These are phyloP conservation scores for Plectranthus barbatus DNA, from an alignment of 257 asterid species.

Conservation along the genomic window DNA sequence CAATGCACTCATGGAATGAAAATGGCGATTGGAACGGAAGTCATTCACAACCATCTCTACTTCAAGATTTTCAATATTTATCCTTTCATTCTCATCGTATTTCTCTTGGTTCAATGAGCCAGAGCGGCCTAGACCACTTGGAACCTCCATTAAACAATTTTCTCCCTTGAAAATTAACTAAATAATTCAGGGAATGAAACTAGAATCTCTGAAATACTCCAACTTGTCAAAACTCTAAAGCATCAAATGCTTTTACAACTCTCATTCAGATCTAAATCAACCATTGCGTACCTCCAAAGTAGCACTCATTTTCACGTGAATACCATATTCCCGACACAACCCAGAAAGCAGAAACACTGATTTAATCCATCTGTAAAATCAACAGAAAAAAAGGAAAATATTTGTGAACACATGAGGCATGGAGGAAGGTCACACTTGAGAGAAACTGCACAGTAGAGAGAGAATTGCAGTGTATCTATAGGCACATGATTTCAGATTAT, in stretches of 20 bases:
- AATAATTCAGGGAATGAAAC: not conserved
- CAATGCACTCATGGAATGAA: slow-evolving; percentile 58
- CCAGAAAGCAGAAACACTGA: not conserved
- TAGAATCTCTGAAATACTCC: slow-evolving; percentile 1
- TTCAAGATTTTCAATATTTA: slow-evolving; percentile 28
- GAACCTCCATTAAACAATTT: slow-evolving; percentile 40
- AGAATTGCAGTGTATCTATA: too few species aligned
- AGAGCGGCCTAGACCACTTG: slow-evolving; percentile 40
- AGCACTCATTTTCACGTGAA: slow-evolving; percentile 9
- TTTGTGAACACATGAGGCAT: slow-evolving; percentile 3
- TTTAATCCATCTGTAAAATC: slow-evolving; percentile 7
- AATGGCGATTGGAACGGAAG: slow-evolving; percentile 30
- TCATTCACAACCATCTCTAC: slow-evolving; percentile 25
- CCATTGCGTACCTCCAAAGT: slow-evolving; percentile 16
- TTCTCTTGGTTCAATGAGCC: slow-evolving; percentile 25
- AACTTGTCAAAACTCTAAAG: not conserved
- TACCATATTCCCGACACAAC: not conserved
- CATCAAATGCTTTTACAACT: not conserved
- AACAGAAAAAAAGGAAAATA: not conserved
- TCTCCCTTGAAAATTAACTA: not conserved
- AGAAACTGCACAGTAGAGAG: not conserved
- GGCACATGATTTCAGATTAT: too few species aligned
- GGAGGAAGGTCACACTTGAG: slow-evolving; percentile 8
- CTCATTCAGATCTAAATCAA: slow-evolving; percentile 24
- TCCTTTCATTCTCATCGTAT: slow-evolving; percentile 23